These are phyloP conservation scores for Theobroma cacao DNA, from an alignment of 345 rosid genomes.

Conservation along the genomic window DNA sequence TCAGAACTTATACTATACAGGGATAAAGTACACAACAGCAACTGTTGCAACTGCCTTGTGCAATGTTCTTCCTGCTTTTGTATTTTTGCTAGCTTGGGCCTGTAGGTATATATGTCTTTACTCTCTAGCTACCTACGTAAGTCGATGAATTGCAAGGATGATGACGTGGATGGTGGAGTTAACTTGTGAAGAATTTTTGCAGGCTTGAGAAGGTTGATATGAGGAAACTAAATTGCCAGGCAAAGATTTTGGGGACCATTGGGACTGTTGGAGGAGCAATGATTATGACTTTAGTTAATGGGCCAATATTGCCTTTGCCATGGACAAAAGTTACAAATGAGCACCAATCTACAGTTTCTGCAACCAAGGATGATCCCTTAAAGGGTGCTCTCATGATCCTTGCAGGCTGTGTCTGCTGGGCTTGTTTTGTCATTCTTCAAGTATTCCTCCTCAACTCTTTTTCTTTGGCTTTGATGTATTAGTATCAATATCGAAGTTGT, in stretches of 20 bases:
- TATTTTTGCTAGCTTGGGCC: constrained; percentile 85
- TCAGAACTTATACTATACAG: constrained; percentile 70
- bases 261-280: constrained; percentile 92
- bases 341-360: constrained; percentile 17
- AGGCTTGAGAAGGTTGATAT: constrained; percentile 77
- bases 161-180: neutral
- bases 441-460: constrained; percentile 19
- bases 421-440: constrained; percentile 65
- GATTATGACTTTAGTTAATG: constrained; percentile 77
- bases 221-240: constrained; percentile 59
- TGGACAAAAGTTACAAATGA: constrained; percentile 47
- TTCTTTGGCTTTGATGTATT: neutral
- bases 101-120: constrained; percentile 50
- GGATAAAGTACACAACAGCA: constrained; percentile 85
- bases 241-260: constrained; percentile 76
- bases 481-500: too few relatives aligned
- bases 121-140: neutral
- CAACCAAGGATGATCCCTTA: constrained; percentile 36
- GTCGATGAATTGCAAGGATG: too few relatives aligned
- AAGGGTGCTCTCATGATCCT: constrained; percentile 58
- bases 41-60: constrained; percentile 73
- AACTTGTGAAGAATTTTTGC: neutral
- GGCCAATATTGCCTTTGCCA: constrained; percentile 62
- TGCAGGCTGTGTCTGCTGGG: constrained; percentile 57
- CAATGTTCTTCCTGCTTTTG: constrained; percentile 81